These are phyloP conservation scores for Eudorina sp. DNA, from an alignment of 139 green algal species.

Conservation along the genomic window DNA sequence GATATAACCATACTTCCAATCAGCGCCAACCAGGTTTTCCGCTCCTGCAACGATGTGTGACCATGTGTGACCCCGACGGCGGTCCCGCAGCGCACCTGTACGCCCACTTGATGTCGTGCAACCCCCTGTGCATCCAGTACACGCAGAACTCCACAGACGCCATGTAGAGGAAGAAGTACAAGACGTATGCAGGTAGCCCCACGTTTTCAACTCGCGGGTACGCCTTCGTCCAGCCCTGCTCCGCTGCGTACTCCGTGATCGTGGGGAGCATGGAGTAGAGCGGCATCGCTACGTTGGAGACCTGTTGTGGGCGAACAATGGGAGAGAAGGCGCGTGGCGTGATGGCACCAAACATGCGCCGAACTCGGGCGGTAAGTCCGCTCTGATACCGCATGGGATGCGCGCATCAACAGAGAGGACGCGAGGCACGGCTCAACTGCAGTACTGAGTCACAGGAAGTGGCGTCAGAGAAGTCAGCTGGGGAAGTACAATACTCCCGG, in stretches of 20 bases:
- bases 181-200: conserved; percentile 75
- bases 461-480: not conserved
- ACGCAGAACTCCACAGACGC: conserved; percentile 92
- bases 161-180: conserved; percentile 93
- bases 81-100: conserved; percentile 74
- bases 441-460: too few relatives aligned
- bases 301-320: conserved; percentile 62
- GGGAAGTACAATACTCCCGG: not conserved
- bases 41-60: too few relatives aligned
- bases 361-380: not conserved
- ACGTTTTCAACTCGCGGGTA: conserved; percentile 86
- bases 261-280: conserved; percentile 90
- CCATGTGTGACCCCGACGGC: too few relatives aligned
- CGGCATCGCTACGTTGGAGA: conserved; percentile 86
- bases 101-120: conserved; percentile 84
- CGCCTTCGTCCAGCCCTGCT: conserved; percentile 87
- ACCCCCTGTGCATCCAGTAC: conserved; percentile 94
- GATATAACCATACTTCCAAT: too few relatives aligned
- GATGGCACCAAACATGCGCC: not conserved
- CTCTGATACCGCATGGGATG: too few relatives aligned
- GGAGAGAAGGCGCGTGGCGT: not conserved
- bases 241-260: conserved; percentile 81
- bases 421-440: too few relatives aligned
- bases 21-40: too few relatives aligned
- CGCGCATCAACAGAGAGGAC: too few relatives aligned